Base-by-base conservation (phyloP, 176 grass and related monocot species). In the Elaeis guineensis region DNA sequence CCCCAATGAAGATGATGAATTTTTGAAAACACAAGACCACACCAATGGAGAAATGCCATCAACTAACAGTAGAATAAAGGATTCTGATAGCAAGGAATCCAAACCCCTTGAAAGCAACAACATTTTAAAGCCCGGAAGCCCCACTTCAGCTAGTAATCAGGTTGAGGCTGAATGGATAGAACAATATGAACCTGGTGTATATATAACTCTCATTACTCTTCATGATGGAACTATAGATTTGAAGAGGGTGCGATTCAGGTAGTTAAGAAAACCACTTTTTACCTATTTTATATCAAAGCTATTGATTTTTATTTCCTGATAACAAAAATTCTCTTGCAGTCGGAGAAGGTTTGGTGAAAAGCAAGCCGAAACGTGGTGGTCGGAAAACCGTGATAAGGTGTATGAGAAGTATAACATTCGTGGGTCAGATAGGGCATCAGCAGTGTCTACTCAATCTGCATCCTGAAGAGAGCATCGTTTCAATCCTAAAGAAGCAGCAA, bases 161-260 rank as follows among this genome's bases (percentile, higher is more conserved):
- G 73, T 86, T 1, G 93, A 98, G 69, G 76, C 87, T 4, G 93
- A 98, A 69, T 98, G 93, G 88, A 86, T 92, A 53, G 93, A 92
- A 54, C 93, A 98, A 71, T 98, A 83, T 22, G 93, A 98, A 25
- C 87, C 88, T 15, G 93, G 93, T 26, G 93, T 98, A 7, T 98
- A 98, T 72, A 58, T 98, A 26, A 98, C 93, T 15, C 71, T 98
- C 17, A 73, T 86, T 48, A 64, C 93, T 24, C 76, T 98, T 26
- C 64, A 49, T 26, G 93, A 98, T 78, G 93, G 93, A 62, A 86
- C 74, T 20, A 98, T 83, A 72, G 93, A 98, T 50, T 71, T 98
- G 58, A 98, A 92, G 77, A 69, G 93, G 49, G 93, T 98, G 23
- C 84, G 93, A 66, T 98, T 98, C 84, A 98, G 93, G 93, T 92